Base-by-base conservation (phyloP, 306 rosid genomes). In the Rosa persica region DNA sequence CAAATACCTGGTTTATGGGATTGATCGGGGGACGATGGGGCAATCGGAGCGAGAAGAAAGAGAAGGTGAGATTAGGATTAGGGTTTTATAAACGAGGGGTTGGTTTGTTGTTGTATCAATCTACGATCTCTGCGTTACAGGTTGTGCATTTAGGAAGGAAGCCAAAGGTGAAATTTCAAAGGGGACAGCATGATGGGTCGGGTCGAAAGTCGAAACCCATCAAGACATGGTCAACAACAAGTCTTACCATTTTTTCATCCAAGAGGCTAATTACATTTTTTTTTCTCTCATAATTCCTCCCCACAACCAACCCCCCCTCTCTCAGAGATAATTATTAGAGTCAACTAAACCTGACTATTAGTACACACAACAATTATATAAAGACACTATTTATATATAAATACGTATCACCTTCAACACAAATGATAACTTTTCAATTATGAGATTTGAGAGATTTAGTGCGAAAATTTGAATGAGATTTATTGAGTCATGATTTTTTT, bases 11-110 rank as follows among this genome's bases (percentile, higher is more conserved):
- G 51, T 71, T 30, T 74, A 79, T 43, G 66, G 74, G 78, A 82
- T 74, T 67, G 89, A 88, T 80, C 84, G 77, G 72, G 67, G 74
- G 38, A 77, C 84, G 70, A 80, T 10, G 47, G 70, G 12, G 30
- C 64, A 70, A 47, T 54, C 61, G 60, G 47, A 67, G 76, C 17
- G 27, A 34, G 9, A 43, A 9, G 67, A 71, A 3, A 49, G 57
- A 30, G 40, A 38, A 55, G 64, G 17, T 65, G 55, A 76, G 47
- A 52, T 55, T 20, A 65, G 70, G 47, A 52, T 55, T 20, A 65
- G 70, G 71, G 70, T 25, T 65, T 76, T 57, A 34, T 10, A 36
- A 25, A 9, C 3, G 64, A 62, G 68, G 67, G 62, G 42, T 27
- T 44, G 67, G 39, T 23, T 27, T 30, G 44, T 25, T 38, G 43